phyloP scores from a whole-genome alignment of 768 basidiomycete genomes.

The Agrocybe pediades region DNA sequence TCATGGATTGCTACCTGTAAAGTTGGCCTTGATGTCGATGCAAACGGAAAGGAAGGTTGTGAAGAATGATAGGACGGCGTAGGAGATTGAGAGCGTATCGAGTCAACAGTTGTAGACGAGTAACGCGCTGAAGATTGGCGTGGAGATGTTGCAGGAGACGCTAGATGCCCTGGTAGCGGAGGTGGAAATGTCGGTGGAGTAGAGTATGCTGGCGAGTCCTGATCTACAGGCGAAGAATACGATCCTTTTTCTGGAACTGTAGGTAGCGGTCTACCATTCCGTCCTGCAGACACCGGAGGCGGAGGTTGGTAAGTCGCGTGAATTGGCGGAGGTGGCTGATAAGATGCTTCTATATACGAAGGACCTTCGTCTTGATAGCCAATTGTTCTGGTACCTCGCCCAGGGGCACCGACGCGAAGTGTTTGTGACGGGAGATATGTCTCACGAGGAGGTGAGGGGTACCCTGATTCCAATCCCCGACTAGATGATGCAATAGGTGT shows the following conservation, averaged over 20 bases:
- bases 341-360: slow-evolving; percentile 26
- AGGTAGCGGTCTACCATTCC: not conserved
- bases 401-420: slow-evolving; percentile 6
- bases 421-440: slow-evolving; percentile 1
- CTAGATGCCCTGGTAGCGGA: not conserved
- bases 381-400: not conserved
- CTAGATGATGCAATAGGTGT: not conserved
- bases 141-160: slow-evolving; percentile 2
- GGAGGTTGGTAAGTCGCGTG: slow-evolving; percentile 14
- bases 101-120: not conserved
- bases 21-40: slow-evolving; percentile 1
- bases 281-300: slow-evolving; percentile 5
- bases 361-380: not conserved
- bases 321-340: slow-evolving; percentile 30
- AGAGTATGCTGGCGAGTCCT: not conserved
- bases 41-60: not conserved
- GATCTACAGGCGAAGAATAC: not conserved
- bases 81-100: slow-evolving; percentile 11
- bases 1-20: slow-evolving; percentile 7
- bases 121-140: slow-evolving; percentile 3
- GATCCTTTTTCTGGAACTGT: not conserved
- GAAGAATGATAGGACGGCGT: slow-evolving; percentile 17
- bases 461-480: not conserved
- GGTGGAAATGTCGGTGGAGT: not conserved
- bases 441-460: slow-evolving; percentile 13